These are phyloP conservation scores for Guadua angustifolia DNA, from an alignment of 176 grass and related monocot species.

Conservation along the genomic window DNA sequence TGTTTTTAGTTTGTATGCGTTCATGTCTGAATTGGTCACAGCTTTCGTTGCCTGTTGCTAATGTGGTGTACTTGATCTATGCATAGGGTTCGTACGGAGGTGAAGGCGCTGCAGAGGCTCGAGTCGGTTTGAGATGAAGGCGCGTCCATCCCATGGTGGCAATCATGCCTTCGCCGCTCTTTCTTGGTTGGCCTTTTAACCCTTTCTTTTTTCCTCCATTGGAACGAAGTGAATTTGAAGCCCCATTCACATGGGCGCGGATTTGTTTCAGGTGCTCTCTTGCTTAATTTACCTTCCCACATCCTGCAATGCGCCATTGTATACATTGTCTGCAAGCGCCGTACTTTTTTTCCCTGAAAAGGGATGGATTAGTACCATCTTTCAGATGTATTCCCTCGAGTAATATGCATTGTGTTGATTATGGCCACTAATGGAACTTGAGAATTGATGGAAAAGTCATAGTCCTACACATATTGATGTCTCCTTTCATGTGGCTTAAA, in stretches of 20 bases:
- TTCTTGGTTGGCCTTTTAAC: conserved; percentile 39
- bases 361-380: no score
- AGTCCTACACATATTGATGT: no score
- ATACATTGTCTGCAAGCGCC: no score
- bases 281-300: not conserved
- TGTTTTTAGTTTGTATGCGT: not conserved
- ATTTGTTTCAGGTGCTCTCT: not conserved
- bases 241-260: not conserved
- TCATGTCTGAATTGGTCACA: not conserved
- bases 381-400: no score
- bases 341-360: no score
- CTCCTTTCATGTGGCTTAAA: no score
- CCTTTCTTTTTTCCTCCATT: not conserved
- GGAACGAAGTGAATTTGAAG: not conserved
- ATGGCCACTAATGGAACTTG: no score
- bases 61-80: not conserved
- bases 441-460: no score
- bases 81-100: not conserved
- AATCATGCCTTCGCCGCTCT: conserved; percentile 84
- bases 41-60: not conserved
- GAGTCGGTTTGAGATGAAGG: conserved; percentile 68
- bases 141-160: conserved; percentile 54
- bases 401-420: no score
- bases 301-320: no score
- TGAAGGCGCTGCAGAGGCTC: conserved; percentile 5